Evolutionary conservation across 1,284 basidiomycete genomes (phyloP).

Genomic region (Inonotus hispidus): DNA sequence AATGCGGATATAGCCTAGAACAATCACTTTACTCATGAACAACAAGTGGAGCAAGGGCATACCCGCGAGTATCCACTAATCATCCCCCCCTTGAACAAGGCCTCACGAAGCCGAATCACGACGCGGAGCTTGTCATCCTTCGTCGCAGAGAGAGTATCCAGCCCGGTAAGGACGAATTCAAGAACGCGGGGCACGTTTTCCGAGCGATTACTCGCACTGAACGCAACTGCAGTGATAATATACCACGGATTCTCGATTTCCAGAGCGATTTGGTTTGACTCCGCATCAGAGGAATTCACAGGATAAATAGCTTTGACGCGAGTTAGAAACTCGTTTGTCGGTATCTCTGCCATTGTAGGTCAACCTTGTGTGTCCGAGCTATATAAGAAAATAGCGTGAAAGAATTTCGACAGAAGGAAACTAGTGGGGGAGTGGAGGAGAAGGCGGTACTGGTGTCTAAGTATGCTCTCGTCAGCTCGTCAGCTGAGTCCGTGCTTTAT

Average conservation of each 20-base stretch:
- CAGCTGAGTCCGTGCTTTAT: too few species aligned
- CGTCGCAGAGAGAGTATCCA: conserved; percentile 26
- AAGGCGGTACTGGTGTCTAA: too few species aligned
- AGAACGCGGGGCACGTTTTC: conserved; percentile 52
- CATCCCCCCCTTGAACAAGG: conserved; percentile 50
- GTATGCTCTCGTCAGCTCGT: too few species aligned
- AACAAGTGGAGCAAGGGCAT: not conserved
- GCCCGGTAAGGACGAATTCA: conserved; percentile 39
- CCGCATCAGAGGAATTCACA: not conserved
- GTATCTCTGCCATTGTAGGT: not conserved
- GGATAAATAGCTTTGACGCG: conserved; percentile 26
- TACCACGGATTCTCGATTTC: conserved; percentile 47
- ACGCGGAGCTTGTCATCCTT: conserved; percentile 34
- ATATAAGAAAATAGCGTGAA: too few species aligned
- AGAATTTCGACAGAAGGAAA: too few species aligned
- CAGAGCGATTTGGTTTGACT: not conserved
- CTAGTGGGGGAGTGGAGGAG: not conserved
- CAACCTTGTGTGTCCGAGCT: too few species aligned
- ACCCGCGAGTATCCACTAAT: conserved; percentile 51
- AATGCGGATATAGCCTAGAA: conserved; percentile 45
- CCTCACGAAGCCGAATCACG: conserved; percentile 47
- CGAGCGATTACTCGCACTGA: conserved; percentile 49
- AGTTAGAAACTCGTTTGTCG: conserved; percentile 19
- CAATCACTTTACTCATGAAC: not conserved
- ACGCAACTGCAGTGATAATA: conserved; percentile 47